Evolutionary conservation across 1,284 basidiomycete genomes (phyloP), one percentile per base, ranked within the genome.

Genomic region (Mycena sp.): DNA sequence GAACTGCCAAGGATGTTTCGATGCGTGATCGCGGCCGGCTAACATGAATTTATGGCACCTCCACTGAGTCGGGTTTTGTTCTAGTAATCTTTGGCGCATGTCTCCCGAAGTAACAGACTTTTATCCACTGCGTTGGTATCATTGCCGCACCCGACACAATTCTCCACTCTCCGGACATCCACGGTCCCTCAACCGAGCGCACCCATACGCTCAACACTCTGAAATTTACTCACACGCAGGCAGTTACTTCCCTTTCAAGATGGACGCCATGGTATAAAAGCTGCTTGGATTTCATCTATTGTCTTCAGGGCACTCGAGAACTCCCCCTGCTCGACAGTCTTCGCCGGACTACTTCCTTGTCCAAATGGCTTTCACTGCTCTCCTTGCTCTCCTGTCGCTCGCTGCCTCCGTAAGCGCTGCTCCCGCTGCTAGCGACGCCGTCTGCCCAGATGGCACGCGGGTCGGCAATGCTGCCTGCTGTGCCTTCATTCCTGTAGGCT

Each of bases 401-500:
- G 17, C 44, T n/a, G 26, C 44, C 16, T 46, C 44, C 4, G 44
- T 46, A 46, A 14, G 23, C 44, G 44, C 44, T 3, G 44, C 17
- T 7, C 44, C 44, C 19, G 43, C 64, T 4, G 44, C 44, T 16
- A 3, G 4, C 7, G 44, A 26, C 9, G 16, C 44, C 16, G 43
- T 57, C 14, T 57, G 54, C 28, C 41, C 54, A 10, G 54, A 57
- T 23, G 54, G 54, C 3, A 57, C 54, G 11, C 54, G 26, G n/a
- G 54, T 57, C 32, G 28, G 41, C 41, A 23, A 48, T 23, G 32
- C 25, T 16, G 54, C 28, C 16, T 57, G 54, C 28, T 57, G 54
- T 26, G 28, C 54, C 9, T 57, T 57, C 43, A 46, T 57, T 19
- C 41, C 54, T 30, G 54, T 57, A 30, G 17, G 52, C 25, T 21